Percentiles rank a stretch among this genome's conserved stretches.
phyloP scores from a whole-genome alignment of 2,329 filamentous ascomycete species.

The Exophiala bonariae region DNA sequence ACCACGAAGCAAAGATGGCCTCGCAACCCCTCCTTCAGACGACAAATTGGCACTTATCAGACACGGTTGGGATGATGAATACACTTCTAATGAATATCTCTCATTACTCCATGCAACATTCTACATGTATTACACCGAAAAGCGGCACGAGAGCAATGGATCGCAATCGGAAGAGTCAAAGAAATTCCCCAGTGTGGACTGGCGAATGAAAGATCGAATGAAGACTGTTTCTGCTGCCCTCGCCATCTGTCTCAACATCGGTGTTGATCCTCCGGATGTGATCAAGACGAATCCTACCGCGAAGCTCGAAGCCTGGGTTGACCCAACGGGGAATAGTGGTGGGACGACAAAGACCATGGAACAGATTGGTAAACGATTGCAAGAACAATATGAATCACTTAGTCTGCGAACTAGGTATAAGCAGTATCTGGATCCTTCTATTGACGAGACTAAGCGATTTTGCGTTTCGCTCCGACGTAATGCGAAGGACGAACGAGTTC shows the following conservation, averaged over 20 bases:
- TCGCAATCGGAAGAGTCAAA: slow-evolving; percentile 66
- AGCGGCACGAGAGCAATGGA: slow-evolving; percentile 91
- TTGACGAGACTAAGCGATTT: slow-evolving; percentile 97
- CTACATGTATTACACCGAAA: slow-evolving; percentile 99
- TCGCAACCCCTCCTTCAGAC: slow-evolving; percentile 42
- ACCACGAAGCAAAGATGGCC: slow-evolving; percentile 40
- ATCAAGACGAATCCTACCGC: slow-evolving; percentile 92
- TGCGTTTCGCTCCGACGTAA: slow-evolving; percentile 86
- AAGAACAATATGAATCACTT: slow-evolving; percentile 92
- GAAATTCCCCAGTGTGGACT: slow-evolving; percentile 72
- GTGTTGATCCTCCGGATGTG: slow-evolving; percentile 94
- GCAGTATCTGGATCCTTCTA: slow-evolving; percentile 91
- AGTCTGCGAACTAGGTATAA: slow-evolving; percentile 97
- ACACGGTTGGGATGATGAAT: slow-evolving; percentile 91
- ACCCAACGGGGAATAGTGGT: slow-evolving; percentile 76
- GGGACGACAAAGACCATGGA: slow-evolving; percentile 82
- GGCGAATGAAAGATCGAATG: slow-evolving; percentile 93
- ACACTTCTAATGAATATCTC: slow-evolving; percentile 86
- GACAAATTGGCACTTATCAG: slow-evolving; percentile 59
- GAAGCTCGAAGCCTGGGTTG: slow-evolving; percentile 94
- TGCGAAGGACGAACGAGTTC: slow-evolving; percentile 89
- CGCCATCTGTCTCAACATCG: slow-evolving; percentile 93
- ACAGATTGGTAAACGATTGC: slow-evolving; percentile 92
- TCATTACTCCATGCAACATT: slow-evolving; percentile 87
- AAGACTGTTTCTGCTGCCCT: slow-evolving; percentile 96